Evolutionary conservation across 2,329 filamentous ascomycete species (phyloP).

Genomic region (Metarhizium rileyi): DNA sequence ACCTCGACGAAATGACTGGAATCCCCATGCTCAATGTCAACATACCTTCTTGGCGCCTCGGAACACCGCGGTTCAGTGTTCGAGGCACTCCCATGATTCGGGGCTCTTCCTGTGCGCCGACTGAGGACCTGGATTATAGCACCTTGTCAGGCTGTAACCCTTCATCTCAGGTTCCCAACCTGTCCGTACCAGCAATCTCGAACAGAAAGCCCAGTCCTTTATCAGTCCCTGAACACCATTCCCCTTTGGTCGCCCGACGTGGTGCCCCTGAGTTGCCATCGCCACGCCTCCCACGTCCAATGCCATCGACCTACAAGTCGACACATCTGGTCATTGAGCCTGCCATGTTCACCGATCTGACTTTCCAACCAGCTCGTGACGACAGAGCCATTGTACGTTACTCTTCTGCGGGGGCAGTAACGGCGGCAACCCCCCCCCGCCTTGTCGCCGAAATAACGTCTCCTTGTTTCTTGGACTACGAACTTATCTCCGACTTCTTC

Average conservation of each 20-base stretch:
- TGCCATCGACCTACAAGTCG: slow-evolving; percentile 38
- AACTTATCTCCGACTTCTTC: slow-evolving; percentile 95
- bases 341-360: slow-evolving; percentile 72
- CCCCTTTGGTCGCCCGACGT: slow-evolving; percentile 14
- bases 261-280: slow-evolving; percentile 21
- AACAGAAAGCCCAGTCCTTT: slow-evolving; percentile 28
- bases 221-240: slow-evolving; percentile 26
- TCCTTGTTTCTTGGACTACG: slow-evolving; percentile 90
- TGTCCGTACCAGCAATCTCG: slow-evolving; percentile 16
- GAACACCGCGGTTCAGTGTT: slow-evolving; percentile 69
- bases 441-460: slow-evolving; percentile 96
- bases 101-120: slow-evolving; percentile 70
- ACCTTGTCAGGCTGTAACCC: slow-evolving; percentile 38
- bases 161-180: slow-evolving; percentile 20
- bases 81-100: slow-evolving; percentile 68
- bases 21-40: slow-evolving; percentile 57
- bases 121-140: slow-evolving; percentile 60
- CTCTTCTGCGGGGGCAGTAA: slow-evolving; percentile 62
- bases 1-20: slow-evolving; percentile 29
- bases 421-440: slow-evolving; percentile 80
- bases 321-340: slow-evolving; percentile 51
- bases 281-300: slow-evolving; percentile 29
- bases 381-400: slow-evolving; percentile 77
- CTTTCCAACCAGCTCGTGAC: slow-evolving; percentile 69
- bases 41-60: slow-evolving; percentile 78